phyloP scores from a whole-genome alignment of 163 green algal genomes.

The Trebouxiophyceae sp. region DNA sequence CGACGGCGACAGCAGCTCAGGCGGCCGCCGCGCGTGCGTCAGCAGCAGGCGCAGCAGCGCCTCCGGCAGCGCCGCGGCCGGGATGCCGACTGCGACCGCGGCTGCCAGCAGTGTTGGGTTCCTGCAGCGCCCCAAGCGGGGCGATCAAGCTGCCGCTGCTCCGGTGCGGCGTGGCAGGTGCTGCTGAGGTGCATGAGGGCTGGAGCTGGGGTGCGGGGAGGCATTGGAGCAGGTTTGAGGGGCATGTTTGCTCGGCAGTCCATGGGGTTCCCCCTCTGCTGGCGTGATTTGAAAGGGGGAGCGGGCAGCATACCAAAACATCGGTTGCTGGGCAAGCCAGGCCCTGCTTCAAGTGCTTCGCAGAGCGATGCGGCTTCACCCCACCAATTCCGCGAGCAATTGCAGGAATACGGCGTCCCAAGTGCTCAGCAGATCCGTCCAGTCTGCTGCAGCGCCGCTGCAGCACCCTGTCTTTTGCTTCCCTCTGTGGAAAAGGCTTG shows the following conservation, averaged over 20 bases:
- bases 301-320: no score
- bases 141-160: no score
- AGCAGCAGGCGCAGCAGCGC: slow-evolving; percentile 24
- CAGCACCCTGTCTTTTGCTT: background rate
- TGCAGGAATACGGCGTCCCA: no score
- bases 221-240: background rate
- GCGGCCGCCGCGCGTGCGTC: slow-evolving; percentile 5
- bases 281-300: no score
- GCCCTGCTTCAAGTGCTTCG: no score
- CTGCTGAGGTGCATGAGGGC: background rate
- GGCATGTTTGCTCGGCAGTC: background rate
- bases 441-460: background rate
- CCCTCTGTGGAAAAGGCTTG: background rate
- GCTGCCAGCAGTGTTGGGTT: slow-evolving; percentile 21
- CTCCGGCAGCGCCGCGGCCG: slow-evolving; percentile 23
- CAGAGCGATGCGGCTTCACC: no score
- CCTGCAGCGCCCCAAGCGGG: background rate
- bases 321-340: no score
- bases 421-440: no score
- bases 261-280: no score
- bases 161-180: no score
- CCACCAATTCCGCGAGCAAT: no score
- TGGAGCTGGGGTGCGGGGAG: background rate
- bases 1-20: slow-evolving; percentile 7
- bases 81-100: slow-evolving; percentile 25